Base-by-base conservation (phyloP, 257 asterid species). In the Agastache rugosa region DNA sequence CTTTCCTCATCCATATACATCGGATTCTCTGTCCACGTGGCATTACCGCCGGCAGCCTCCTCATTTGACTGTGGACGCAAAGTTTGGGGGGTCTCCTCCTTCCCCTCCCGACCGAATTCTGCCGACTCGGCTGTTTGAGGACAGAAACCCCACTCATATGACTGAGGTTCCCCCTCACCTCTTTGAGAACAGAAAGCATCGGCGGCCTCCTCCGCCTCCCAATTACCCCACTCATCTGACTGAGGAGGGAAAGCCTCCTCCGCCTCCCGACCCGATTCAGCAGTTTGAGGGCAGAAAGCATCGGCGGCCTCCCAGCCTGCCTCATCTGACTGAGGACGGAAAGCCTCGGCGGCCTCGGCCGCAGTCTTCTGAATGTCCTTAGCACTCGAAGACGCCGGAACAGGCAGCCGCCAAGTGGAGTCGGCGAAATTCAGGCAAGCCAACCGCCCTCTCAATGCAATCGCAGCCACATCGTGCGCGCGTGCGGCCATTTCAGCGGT, bases 381-480 rank as follows among this genome's bases (percentile, higher is more conserved):
- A 3, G 88, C 75, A 12, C 86, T 79, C 0, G 82, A 0, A 0
- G 95, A 80, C 0, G 83, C 85, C 7, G 93, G 96, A 47, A 81
- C 67, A 0, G 86, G 87, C 44, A 91, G 69, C 31, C 79, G 81
- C 89, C 87, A 89, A 10, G 86, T 77, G 0, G 96, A 91, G 81
- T 91, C 97, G 1, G 91, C 91, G 27, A 89, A 91, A 12, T 91
- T 89, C 39, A 91, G 71, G 56, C 92, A 51, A 7, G 59, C 59
- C 14, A 12, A 19, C 14, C 27, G 12, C 11, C 59, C 59, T 2
- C 59, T 51, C 27, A 51, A 10, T 3, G 59, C 92, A 3, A 90
- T 69, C 2, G 90, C 95, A 0, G 93, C 92, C 75, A 90, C 95
- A 6, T 90, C 97, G 56, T 88, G 87, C 0, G 97, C 97, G 23